Conservation (phyloP, 306 rosid species). For the Amphicarpaea edgeworthii region DNA sequence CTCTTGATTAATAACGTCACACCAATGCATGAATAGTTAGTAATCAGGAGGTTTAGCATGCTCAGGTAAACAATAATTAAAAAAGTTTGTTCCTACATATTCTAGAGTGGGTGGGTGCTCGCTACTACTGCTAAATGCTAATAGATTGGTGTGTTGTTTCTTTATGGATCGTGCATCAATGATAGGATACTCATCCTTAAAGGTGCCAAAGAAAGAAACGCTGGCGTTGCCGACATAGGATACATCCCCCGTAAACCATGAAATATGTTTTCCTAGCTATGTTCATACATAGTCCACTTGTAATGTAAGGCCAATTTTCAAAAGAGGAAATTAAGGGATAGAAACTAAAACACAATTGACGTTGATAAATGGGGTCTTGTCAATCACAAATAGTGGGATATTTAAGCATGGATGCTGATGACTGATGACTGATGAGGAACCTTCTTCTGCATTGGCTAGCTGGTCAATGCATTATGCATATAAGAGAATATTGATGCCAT, state of each 20-base stretch:
- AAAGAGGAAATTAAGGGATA: conserved; percentile 2
- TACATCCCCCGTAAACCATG: conserved; percentile 46
- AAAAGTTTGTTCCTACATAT: neutral
- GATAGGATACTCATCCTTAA: conserved; percentile 8
- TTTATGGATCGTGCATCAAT: neutral
- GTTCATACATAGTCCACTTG: conserved; percentile 29
- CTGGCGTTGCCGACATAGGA: conserved; percentile 38
- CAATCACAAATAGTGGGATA: conserved; percentile 39
- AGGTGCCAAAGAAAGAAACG: conserved; percentile 9
- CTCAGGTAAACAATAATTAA: neutral
- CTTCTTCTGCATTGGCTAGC: conserved; percentile 4
- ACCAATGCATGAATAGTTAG: neutral
- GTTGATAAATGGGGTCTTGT: conserved; percentile 40
- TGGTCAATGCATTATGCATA: conserved; percentile 15
- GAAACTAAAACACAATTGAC: neutral
- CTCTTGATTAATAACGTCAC: no score
- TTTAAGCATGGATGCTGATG: neutral
- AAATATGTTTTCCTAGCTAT: conserved; percentile 33
- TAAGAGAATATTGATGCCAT: conserved; percentile 34
- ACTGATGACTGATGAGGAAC: conserved; percentile 6
- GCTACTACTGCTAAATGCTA: no score
- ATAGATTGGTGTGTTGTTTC: neutral
- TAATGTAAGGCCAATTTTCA: conserved; percentile 38
- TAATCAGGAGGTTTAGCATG: conserved; percentile 2
- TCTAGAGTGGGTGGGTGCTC: conserved; percentile 18